Evolutionary conservation across 176 grass and related monocot genomes (phyloP).

Genomic region (Cocos nucifera): DNA sequence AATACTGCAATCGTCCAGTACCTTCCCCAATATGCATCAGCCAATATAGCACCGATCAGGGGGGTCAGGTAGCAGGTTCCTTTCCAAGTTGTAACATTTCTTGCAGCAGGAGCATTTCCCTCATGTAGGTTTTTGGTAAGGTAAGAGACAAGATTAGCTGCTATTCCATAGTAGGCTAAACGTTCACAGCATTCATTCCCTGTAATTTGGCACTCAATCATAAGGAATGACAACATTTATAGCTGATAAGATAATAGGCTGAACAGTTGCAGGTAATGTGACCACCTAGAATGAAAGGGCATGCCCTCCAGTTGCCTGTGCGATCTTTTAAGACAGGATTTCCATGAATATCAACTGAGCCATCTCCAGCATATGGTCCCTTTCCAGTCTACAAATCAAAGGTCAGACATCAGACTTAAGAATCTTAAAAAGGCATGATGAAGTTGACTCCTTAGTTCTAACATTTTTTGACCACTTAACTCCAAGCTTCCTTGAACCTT

Average conservation of each 20-base stretch:
- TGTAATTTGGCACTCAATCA: conserved; percentile 20
- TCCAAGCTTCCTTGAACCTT: too few relatives aligned
- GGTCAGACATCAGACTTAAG: not conserved
- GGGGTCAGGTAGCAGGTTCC: conserved; percentile 80
- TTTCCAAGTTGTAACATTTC: conserved; percentile 68
- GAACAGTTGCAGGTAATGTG: not conserved
- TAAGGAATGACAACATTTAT: not conserved
- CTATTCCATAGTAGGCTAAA: conserved; percentile 74
- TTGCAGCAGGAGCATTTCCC: conserved; percentile 75
- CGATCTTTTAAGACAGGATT: conserved; percentile 59
- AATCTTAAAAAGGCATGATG: too few relatives aligned
- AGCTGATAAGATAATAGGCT: conserved; percentile 5
- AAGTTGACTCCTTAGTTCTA: too few relatives aligned
- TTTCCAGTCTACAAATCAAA: conserved; percentile 34
- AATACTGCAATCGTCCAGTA: conserved; percentile 81
- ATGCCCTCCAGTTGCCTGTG: conserved; percentile 86
- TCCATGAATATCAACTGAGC: conserved; percentile 60
- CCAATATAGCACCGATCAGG: conserved; percentile 74
- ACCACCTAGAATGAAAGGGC: conserved; percentile 82
- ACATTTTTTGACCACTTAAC: too few relatives aligned
- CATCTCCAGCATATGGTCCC: conserved; percentile 61
- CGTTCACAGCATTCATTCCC: conserved; percentile 86
- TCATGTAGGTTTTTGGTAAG: conserved; percentile 74
- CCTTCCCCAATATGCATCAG: conserved; percentile 85
- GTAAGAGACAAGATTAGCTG: conserved; percentile 76